Evolutionary conservation across 2,329 filamentous ascomycete species (phyloP).

Genomic region (Cytospora leucostoma): DNA sequence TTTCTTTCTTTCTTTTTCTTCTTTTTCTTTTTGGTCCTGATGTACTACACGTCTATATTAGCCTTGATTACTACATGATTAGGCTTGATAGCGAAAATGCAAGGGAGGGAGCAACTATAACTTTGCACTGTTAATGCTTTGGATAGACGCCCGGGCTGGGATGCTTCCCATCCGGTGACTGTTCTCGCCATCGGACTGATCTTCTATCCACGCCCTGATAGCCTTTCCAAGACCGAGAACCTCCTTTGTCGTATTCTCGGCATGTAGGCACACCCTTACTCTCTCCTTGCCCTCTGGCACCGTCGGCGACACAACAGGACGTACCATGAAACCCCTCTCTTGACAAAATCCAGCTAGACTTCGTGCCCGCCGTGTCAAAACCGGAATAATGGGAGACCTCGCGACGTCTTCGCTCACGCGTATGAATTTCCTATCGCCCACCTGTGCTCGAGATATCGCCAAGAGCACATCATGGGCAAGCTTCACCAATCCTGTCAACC

Average conservation of each 20-base stretch:
- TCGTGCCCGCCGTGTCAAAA: constrained; percentile 60
- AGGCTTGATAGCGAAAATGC: too few species aligned
- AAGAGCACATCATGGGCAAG: constrained; percentile 48
- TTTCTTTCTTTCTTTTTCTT: too few species aligned
- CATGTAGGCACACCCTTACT: constrained; percentile 68
- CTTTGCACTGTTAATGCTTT: too few species aligned
- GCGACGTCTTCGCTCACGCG: neutral
- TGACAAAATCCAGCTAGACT: constrained; percentile 63
- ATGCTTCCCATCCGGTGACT: too few species aligned
- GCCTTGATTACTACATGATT: too few species aligned
- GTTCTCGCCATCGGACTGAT: neutral
- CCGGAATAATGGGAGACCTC: constrained; percentile 63
- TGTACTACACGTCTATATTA: too few species aligned
- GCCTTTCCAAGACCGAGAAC: neutral
- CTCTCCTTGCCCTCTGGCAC: constrained; percentile 64
- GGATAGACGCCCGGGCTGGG: too few species aligned
- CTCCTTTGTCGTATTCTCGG: constrained; percentile 54
- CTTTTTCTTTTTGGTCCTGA: too few species aligned
- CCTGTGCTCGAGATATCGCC: constrained; percentile 42
- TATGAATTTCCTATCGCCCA: neutral
- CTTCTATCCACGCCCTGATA: constrained; percentile 7
- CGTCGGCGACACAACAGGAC: constrained; percentile 68
- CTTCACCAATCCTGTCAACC: constrained; percentile 48
- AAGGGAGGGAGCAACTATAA: too few species aligned
- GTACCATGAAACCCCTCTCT: constrained; percentile 57